A percentile compares a stretch with the other conserved stretches of the same genome.
phyloP scores from a whole-genome alignment of 2,329 filamentous ascomycete genomes.

The Delphinella strobiligena region DNA sequence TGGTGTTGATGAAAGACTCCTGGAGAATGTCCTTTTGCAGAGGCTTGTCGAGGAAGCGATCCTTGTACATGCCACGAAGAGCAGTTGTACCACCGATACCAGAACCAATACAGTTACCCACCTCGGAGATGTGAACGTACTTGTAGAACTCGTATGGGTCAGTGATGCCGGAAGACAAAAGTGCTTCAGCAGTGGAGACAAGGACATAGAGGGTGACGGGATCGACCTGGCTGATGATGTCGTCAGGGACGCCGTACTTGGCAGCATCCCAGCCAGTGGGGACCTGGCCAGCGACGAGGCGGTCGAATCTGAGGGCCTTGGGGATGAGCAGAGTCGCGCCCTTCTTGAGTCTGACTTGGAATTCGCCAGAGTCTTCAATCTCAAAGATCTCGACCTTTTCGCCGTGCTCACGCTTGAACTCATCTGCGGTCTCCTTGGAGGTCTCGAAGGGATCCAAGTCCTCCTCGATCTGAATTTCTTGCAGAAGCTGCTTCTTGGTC shows the following conservation, averaged over 20 bases:
- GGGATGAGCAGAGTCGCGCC: conserved; percentile 89
- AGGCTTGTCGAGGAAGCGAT: conserved; percentile 91
- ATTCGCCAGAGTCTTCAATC: conserved; percentile 86
- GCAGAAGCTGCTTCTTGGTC: conserved; percentile 95
- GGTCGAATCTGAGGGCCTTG: conserved; percentile 93
- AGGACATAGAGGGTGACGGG: conserved; percentile 92
- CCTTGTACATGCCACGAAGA: conserved; percentile 95
- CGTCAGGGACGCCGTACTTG: conserved; percentile 89
- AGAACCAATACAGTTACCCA: conserved; percentile 96
- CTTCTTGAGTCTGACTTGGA: conserved; percentile 88
- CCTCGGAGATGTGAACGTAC: conserved; percentile 94
- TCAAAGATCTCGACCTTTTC: conserved; percentile 98
- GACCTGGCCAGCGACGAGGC: conserved; percentile 91
- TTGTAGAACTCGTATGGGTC: conserved; percentile 99
- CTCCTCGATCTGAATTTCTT: conserved; percentile 95
- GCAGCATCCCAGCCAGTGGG: conserved; percentile 96
- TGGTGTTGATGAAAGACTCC: conserved; percentile 99
- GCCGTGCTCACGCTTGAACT: conserved; percentile 93
- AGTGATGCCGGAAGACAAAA: conserved; percentile 87
- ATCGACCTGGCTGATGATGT: conserved; percentile 96
- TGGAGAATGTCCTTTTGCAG: conserved; percentile 98
- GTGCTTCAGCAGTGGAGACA: conserved; percentile 82
- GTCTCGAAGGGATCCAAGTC: conserved; percentile 95
- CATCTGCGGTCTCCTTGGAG: conserved; percentile 91
- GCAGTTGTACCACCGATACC: conserved; percentile 93